Evolutionary conservation across 169 alveolate species (phyloP).

Genomic region (Pseudocohnilembus persalinus): DNA sequence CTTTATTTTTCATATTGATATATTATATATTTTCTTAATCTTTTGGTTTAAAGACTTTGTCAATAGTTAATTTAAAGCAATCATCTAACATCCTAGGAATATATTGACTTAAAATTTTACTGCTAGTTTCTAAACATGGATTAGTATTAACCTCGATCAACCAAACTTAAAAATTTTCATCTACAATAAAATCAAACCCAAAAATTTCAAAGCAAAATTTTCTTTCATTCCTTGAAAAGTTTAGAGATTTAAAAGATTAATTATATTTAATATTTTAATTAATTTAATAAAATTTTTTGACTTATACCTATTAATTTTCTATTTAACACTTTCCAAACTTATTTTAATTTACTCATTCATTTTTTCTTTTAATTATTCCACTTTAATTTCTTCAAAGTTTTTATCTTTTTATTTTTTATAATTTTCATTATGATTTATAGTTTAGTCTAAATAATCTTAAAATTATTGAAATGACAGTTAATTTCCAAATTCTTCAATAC

Average conservation of each 20-base stretch:
- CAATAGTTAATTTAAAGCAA: conserved; percentile 66
- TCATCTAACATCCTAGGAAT: conserved; percentile 74
- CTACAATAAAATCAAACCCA: conserved; percentile 81
- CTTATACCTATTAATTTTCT: conserved; percentile 19
- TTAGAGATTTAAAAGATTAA: conserved; percentile 13
- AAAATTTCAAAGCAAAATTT: conserved; percentile 61
- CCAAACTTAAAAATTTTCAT: conserved; percentile 60
- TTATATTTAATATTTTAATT: conserved; percentile 6
- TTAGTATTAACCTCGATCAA: conserved; percentile 83
- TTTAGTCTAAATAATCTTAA: conserved; percentile 44
- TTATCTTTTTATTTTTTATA: conserved; percentile 4
- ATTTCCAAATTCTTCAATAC: conserved; percentile 63
- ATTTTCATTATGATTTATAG: background rate
- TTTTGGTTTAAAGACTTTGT: conserved; percentile 49
- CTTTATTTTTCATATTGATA: too few species aligned
- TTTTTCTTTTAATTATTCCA: background rate
- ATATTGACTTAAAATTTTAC: conserved; percentile 55
- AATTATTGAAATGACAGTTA: conserved; percentile 56
- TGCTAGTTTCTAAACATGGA: conserved; percentile 76
- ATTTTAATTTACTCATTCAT: conserved; percentile 21
- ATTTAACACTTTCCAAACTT: conserved; percentile 18
- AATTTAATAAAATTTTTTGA: conserved; percentile 12
- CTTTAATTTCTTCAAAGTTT: background rate
- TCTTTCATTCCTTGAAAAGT: conserved; percentile 11
- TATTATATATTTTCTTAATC: background rate